Evolutionary conservation across 1,284 basidiomycete species (phyloP), one percentile per base, ranked within the genome.

Genomic region (Xanthoconium separans): DNA sequence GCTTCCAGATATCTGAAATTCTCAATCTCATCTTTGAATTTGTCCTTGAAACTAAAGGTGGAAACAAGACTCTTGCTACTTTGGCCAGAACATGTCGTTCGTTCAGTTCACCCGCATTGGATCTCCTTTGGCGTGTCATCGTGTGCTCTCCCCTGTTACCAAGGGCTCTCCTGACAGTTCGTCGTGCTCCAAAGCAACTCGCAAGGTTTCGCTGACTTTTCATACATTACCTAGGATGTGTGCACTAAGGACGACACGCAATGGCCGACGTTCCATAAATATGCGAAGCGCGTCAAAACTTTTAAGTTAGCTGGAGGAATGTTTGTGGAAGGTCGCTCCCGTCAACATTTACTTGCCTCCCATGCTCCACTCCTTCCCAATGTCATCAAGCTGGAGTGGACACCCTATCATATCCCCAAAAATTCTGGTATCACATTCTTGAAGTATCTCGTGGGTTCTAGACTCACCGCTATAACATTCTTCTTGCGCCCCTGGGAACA

Each of bases 31-130:
- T 63, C 44, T 50, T 64, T 47, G 27, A 52, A 13, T 58, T 34
- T 37, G 16, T 50, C 7, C 27, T 27, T 27, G 27, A 27, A 27
- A 27, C 27, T 16, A 12, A 15, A 31, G 31, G 30, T n/a, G 16
- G 10, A 33, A 54, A 33, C 48, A 61, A 45, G 34, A 58, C 58
- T 1, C 63, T 63, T 8, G 47, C 43, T 6, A 47, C 61, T 9
- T 43, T 62, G 36, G 61, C 58, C 9, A 52, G 50, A 40, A 62
- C 61, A 16, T 62, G 61, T 27, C 58, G 20, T 3, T 13, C 43
- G 15, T 56, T 62, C 58, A 65, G 48, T 45, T 44, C 51, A 7
- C 44, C 51, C 4, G 63, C 63, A 2, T 18, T 65, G 11, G 61
- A 63, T 27, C 10, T 36, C n/a, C 58, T 65, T 12, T 62, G 61